Conservation (phyloP, 1,284 basidiomycete species). For the Tilletia setariae region DNA sequence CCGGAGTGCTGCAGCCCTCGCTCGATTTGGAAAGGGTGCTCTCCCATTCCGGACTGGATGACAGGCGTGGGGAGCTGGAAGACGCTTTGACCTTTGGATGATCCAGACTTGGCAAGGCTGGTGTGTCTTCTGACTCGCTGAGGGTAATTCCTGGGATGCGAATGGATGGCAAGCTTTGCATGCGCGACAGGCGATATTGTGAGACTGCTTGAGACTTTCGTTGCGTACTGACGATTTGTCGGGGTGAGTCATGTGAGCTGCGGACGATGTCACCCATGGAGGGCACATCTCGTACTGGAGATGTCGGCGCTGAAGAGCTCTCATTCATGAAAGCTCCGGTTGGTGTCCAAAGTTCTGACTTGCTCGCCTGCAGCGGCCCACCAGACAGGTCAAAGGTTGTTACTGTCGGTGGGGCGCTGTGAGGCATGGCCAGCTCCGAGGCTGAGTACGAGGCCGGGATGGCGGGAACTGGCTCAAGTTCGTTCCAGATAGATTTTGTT, state of each 20-base stretch:
- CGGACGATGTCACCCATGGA: too few species aligned
- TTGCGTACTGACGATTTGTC: neutral
- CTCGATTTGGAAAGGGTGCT: neutral
- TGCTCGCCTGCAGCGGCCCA: neutral
- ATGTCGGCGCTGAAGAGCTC: neutral
- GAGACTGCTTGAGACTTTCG: too few species aligned
- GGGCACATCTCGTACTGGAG: constrained; percentile 5
- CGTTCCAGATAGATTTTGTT: constrained; percentile 22
- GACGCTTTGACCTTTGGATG: neutral
- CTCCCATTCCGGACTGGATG: constrained; percentile 5
- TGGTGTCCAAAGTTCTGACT: neutral
- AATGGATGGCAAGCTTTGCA: constrained; percentile 13
- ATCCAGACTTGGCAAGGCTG: neutral
- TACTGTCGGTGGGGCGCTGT: constrained; percentile 38
- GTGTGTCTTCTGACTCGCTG: neutral
- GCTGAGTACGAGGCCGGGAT: neutral
- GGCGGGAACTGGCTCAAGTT: constrained; percentile 20
- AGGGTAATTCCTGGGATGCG: constrained; percentile 3
- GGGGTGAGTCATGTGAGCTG: neutral
- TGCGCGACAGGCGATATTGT: neutral
- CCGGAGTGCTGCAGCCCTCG: constrained; percentile 7
- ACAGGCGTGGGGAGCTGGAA: neutral
- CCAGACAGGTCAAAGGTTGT: constrained; percentile 34
- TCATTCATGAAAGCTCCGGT: neutral
- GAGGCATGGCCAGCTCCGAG: constrained; percentile 11